Evolutionary conservation across 176 grass and related monocot species (phyloP), one percentile per base, ranked within the genome.

Genomic region (Bothriochloa decipiens): DNA sequence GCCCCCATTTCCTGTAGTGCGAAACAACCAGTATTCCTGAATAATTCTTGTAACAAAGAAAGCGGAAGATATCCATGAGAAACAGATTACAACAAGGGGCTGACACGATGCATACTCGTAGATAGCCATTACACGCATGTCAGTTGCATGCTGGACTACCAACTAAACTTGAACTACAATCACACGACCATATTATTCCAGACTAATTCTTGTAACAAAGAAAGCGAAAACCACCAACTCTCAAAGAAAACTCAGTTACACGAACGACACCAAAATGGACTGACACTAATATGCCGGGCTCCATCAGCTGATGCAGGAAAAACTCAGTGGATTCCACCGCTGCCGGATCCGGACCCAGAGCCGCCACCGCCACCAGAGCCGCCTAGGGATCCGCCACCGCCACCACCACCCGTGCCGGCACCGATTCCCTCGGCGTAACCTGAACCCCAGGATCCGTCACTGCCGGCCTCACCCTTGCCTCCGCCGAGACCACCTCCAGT

Each of bases 401-500:
- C 64, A 1, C 87, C 87, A 0, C 87, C 64, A 0, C 87, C 87
- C 1, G 35, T 52, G 28, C 87, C 87, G 0, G 46, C 87, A 39
- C 87, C 87, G 0, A 81, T 52, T 13, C 82, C 82, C 4, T 1
- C 8, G 2, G 82, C 87, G 14, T 70, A 89, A 27, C 70, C 77
- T 57, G 68, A 50, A 1, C 75, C 68, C 4, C 16, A 46, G 1
- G 87, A 80, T 0, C 77, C 76, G 16, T 49, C 72, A 4, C 70
- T 85, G 8, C 50, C 50, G 1, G 87, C 78, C n/a, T 76, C 11
- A 41, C 87, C 87, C 2, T 20, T 45, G 16, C 87, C 82, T 2
- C 63, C 66, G 0, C 87, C 82, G 16, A n/a, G 0, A 1, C 87
- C 87, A 1, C 63, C 53, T 16, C 82, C 82, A 4, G 42, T 27